Conservation (phyloP, 2,329 filamentous ascomycete species). For the Sclerotinia borealis region DNA sequence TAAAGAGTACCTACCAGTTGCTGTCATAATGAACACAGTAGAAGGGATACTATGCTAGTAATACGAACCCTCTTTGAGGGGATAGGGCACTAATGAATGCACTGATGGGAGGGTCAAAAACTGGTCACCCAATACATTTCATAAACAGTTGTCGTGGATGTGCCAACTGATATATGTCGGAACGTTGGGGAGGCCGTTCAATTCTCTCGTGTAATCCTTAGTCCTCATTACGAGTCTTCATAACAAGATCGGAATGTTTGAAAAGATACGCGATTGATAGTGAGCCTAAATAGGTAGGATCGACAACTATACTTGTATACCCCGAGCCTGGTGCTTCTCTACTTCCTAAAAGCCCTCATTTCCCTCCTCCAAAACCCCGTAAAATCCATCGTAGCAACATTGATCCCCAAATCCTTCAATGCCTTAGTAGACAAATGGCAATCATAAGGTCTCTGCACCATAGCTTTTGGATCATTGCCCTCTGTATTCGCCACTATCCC, state of each 20-base stretch:
- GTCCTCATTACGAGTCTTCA: neutral
- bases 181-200: neutral
- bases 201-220: neutral
- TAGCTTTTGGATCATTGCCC: constrained; percentile 64
- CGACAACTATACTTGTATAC: neutral
- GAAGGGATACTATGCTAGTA: no score
- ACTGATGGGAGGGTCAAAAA: neutral
- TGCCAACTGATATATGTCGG: neutral
- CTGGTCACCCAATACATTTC: neutral
- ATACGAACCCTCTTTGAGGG: no score
- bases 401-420: constrained; percentile 67
- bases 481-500: constrained; percentile 64
- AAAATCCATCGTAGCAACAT: constrained; percentile 70
- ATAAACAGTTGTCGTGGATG: neutral
- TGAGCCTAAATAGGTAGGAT: neutral
- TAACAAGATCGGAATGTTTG: neutral
- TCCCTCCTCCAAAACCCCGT: constrained; percentile 72
- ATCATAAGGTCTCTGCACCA: constrained; percentile 77
- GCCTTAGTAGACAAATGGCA: constrained; percentile 76
- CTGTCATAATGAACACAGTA: no score
- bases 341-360: constrained; percentile 46
- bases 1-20: no score
- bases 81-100: no score
- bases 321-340: neutral
- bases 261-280: neutral